Conservation (phyloP, 352 stramenopile species). For the Phytophthora gonapodyides region DNA sequence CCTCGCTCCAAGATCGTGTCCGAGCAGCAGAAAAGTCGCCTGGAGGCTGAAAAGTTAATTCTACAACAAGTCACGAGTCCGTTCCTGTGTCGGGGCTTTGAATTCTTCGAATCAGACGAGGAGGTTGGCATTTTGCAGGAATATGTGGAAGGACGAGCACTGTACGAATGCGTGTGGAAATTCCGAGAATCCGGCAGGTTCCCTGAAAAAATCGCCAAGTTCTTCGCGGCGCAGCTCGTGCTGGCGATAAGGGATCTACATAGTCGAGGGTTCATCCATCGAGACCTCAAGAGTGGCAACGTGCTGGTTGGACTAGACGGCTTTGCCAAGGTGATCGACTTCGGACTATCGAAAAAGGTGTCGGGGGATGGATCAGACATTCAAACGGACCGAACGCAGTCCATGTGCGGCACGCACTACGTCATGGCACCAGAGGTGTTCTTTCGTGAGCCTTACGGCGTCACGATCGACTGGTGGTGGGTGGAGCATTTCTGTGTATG, state of each 20-base stretch:
- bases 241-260: conserved; percentile 64
- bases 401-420: conserved; percentile 76
- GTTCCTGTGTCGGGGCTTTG: conserved; percentile 53
- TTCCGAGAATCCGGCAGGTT: conserved; percentile 47
- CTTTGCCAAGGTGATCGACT: conserved; percentile 71
- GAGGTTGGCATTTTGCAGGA: conserved; percentile 53
- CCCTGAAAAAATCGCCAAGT: conserved; percentile 55
- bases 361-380: not conserved
- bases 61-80: conserved; percentile 40
- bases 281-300: conserved; percentile 85
- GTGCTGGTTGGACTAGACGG: conserved; percentile 52
- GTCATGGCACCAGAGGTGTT: conserved; percentile 78
- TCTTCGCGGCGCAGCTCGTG: conserved; percentile 73
- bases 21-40: conserved; percentile 46
- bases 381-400: conserved; percentile 30
- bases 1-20: conserved; percentile 36
- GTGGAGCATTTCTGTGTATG: conserved; percentile 4
- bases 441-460: conserved; percentile 35
- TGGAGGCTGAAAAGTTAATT: conserved; percentile 52
- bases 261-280: conserved; percentile 59
- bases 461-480: conserved; percentile 75
- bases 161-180: conserved; percentile 79
- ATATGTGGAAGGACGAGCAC: conserved; percentile 56
- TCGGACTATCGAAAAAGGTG: conserved; percentile 59
- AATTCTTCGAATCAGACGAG: conserved; percentile 32